These are phyloP conservation scores for Backusella australiensis DNA, from an alignment of 192 early-diverging fungal species.

Conservation along the genomic window DNA sequence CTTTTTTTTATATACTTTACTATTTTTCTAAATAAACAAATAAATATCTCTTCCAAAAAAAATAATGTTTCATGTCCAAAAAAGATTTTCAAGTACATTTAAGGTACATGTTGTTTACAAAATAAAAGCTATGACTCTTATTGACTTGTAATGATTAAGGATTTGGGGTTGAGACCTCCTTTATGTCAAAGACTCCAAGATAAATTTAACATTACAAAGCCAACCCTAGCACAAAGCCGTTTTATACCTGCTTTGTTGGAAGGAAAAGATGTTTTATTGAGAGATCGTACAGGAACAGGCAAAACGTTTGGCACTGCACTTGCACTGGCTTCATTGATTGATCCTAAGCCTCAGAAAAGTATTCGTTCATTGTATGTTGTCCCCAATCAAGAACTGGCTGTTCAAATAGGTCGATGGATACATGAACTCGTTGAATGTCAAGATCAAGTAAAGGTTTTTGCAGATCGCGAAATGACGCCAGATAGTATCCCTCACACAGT, in stretches of 20 bases:
- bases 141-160: neutral
- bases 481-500: constrained; percentile 31
- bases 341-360: neutral
- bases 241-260: constrained; percentile 43
- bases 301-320: constrained; percentile 55
- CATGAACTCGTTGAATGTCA: constrained; percentile 11
- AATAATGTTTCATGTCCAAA: neutral
- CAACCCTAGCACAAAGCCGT: constrained; percentile 42
- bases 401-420: constrained; percentile 48
- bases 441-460: constrained; percentile 10
- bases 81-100: constrained; percentile 8
- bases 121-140: neutral
- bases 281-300: constrained; percentile 54
- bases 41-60: neutral
- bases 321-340: constrained; percentile 33
- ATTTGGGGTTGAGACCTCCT: constrained; percentile 17
- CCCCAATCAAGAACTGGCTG: constrained; percentile 53
- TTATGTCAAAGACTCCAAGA: constrained; percentile 20
- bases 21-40: neutral
- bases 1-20: neutral
- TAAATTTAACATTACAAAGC: constrained; percentile 32
- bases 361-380: constrained; percentile 35
- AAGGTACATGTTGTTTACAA: neutral
- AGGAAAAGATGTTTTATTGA: constrained; percentile 42
- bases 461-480: neutral